A percentile compares a stretch with the other conserved stretches of the same genome.
Conservation (phyloP, 768 basidiomycete species). For the Pleurotus tuber-regium region DNA sequence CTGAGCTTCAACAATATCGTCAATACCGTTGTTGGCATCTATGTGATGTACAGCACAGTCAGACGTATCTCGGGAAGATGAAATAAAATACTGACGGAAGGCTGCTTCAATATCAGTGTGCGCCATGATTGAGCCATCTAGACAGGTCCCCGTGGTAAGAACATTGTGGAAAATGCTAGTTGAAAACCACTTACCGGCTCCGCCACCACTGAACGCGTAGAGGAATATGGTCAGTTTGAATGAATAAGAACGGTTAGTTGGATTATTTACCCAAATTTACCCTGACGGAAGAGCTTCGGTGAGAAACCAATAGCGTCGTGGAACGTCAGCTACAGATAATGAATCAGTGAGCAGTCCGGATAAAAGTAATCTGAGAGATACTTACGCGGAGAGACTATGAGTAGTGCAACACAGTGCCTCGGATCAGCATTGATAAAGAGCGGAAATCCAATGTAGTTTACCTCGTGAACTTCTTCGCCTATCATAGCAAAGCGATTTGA, state of each 20-base stretch:
- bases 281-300: conserved; percentile 16
- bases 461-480: conserved; percentile 30
- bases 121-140: conserved; percentile 25
- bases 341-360: neutral
- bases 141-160: neutral
- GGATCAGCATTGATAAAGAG: neutral
- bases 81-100: conserved; percentile 15
- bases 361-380: neutral
- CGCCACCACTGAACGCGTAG: conserved; percentile 16
- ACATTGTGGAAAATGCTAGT: neutral
- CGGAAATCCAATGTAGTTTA: neutral
- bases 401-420: neutral
- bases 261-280: conserved; percentile 23
- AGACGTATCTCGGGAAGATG: neutral
- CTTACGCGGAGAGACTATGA: conserved; percentile 20
- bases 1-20: conserved; percentile 31
- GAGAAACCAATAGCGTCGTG: conserved; percentile 33
- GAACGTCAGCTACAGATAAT: conserved; percentile 22
- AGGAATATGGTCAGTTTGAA: neutral
- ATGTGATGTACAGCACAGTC: neutral
- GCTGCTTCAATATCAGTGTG: conserved; percentile 21
- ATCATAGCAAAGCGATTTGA: neutral
- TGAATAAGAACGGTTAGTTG: neutral
- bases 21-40: conserved; percentile 25
- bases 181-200: conserved; percentile 15